Evolutionary conservation across 1,284 basidiomycete genomes (phyloP).

Genomic region (Ganoderma sp.): DNA sequence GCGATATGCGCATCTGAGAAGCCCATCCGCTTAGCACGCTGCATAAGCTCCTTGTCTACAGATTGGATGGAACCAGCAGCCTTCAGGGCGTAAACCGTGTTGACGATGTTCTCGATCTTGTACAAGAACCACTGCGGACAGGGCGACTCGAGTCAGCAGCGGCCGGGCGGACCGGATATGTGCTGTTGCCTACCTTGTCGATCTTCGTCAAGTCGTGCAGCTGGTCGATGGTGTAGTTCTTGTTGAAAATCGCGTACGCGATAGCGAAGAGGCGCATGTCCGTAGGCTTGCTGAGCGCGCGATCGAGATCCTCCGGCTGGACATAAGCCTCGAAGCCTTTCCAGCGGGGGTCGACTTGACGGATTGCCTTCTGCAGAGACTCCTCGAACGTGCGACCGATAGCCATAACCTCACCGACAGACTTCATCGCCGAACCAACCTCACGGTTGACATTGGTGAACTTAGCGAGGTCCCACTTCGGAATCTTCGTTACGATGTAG

Average conservation of each 20-base stretch:
- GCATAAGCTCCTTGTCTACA: slow-evolving; percentile 74
- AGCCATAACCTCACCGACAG: slow-evolving; percentile 99
- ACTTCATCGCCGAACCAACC: slow-evolving; percentile 98
- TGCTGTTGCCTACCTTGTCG: slow-evolving; percentile 69
- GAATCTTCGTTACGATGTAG: slow-evolving; percentile 99
- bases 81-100: slow-evolving; percentile 78
- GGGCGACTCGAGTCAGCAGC: slow-evolving; percentile 16
- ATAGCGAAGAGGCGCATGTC: slow-evolving; percentile 97
- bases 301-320: slow-evolving; percentile 84
- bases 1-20: slow-evolving; percentile 96
- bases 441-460: slow-evolving; percentile 93
- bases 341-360: slow-evolving; percentile 94
- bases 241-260: slow-evolving; percentile 96
- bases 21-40: slow-evolving; percentile 88
- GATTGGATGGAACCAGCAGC: slow-evolving; percentile 70
- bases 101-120: slow-evolving; percentile 98
- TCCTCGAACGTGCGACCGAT: slow-evolving; percentile 99
- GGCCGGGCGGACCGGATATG: neutral
- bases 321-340: slow-evolving; percentile 84
- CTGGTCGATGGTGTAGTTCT: slow-evolving; percentile 88
- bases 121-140: slow-evolving; percentile 89
- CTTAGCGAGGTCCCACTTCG: slow-evolving; percentile 99
- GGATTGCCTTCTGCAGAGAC: slow-evolving; percentile 97
- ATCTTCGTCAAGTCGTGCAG: slow-evolving; percentile 97
- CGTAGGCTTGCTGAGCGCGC: slow-evolving; percentile 77